Percentiles rank a stretch among this genome's conserved stretches.
These are phyloP conservation scores for Paraconiothyrium brasiliense DNA, from an alignment of 2,329 filamentous ascomycete genomes.

Conservation along the genomic window DNA sequence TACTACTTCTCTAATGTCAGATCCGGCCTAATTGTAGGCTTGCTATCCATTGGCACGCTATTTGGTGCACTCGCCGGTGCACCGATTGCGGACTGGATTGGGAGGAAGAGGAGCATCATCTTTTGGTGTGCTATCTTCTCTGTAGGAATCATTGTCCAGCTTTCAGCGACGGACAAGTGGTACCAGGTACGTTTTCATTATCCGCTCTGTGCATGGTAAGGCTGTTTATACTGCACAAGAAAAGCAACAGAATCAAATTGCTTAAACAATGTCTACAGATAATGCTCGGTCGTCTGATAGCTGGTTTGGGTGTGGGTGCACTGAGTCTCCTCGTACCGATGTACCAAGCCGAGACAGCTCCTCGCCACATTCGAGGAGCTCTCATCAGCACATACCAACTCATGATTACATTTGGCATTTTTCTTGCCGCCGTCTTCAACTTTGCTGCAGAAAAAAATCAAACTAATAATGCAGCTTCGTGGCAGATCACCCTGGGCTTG, in stretches of 20 bases:
- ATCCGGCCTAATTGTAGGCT: conserved; percentile 40
- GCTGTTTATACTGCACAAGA: too few species aligned
- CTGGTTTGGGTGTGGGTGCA: conserved; percentile 70
- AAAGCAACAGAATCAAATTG: neutral
- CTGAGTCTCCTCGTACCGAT: conserved; percentile 66
- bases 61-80: conserved; percentile 70
- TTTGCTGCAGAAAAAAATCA: conserved; percentile 64
- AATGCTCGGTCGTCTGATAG: conserved; percentile 64
- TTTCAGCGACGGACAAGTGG: conserved; percentile 66
- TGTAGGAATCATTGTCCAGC: conserved; percentile 71
- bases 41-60: conserved; percentile 76
- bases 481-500: conserved; percentile 70
- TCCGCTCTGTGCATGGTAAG: too few species aligned
- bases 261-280: neutral
- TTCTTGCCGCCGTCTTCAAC: conserved; percentile 60
- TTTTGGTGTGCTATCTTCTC: conserved; percentile 67
- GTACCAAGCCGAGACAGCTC: conserved; percentile 73
- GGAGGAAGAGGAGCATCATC: conserved; percentile 69
- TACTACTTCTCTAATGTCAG: conserved; percentile 40
- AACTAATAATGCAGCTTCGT: conserved; percentile 59
- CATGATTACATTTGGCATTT: conserved; percentile 74
- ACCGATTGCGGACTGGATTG: conserved; percentile 68
- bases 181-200: conserved; percentile 64
- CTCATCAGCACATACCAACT: conserved; percentile 72
- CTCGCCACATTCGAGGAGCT: conserved; percentile 69